phyloP scores from a whole-genome alignment of 2,329 filamentous ascomycete genomes.

The Aureobasidium musti region DNA sequence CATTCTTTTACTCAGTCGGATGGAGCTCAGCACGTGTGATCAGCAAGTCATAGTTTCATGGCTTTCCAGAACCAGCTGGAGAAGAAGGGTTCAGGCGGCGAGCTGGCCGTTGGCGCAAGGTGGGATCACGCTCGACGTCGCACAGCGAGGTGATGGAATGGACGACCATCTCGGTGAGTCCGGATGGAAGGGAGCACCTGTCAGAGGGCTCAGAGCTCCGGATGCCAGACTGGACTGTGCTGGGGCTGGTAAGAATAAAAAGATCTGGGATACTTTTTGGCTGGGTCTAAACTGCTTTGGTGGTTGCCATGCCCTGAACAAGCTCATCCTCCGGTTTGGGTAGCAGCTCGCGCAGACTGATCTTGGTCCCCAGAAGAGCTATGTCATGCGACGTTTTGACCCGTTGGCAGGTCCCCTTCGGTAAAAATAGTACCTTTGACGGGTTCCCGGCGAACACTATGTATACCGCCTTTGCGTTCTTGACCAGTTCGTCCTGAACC shows the following conservation, averaged over 20 bases:
- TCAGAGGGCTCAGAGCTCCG: constrained; percentile 7
- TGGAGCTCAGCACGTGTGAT: constrained; percentile 24
- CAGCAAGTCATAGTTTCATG: constrained; percentile 8
- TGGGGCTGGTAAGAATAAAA: not conserved
- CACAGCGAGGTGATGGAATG: constrained; percentile 24
- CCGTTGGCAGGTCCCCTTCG: constrained; percentile 26
- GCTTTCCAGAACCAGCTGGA: constrained; percentile 3
- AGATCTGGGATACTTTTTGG: constrained; percentile 20
- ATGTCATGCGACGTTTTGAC: constrained; percentile 29
- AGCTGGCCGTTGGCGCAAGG: not conserved
- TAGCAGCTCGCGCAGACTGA: constrained; percentile 18
- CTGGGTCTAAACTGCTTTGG: constrained; percentile 25
- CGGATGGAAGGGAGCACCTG: constrained; percentile 20
- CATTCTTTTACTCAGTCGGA: constrained; percentile 20
- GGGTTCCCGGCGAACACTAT: constrained; percentile 27
- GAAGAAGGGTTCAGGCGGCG: not conserved
- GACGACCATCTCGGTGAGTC: constrained; percentile 19
- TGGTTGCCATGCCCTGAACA: constrained; percentile 17
- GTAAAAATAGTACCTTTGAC: constrained; percentile 28
- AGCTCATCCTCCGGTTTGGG: constrained; percentile 24
- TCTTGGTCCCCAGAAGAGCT: constrained; percentile 20
- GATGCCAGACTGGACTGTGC: constrained; percentile 24
- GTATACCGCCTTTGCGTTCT: constrained; percentile 29
- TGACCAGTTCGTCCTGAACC: constrained; percentile 25
- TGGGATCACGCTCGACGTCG: not conserved